Base-by-base conservation (phyloP, 2,329 filamentous ascomycete species). In the Scedosporium aurantiacum region DNA sequence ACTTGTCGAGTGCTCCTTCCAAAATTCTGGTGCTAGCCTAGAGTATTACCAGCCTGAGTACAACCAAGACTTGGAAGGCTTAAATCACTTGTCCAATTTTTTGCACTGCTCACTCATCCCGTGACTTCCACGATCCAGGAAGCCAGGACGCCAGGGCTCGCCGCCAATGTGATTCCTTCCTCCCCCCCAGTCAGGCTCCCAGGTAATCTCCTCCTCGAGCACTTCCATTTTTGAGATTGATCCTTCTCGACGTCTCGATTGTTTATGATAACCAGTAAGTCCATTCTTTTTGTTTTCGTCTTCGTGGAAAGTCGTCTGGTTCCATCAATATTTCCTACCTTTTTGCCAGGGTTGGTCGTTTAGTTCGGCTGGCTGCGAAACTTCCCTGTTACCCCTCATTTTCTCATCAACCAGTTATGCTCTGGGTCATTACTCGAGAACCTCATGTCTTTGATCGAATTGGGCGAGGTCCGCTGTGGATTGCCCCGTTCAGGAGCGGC, bases 371-470 rank as follows among this genome's bases (percentile, higher is more conserved):
- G 50, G 18, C 18, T 12, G 32, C 32, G 32, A 37, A 37, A 37
- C 50, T 27, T 27, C 50, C 18, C 50, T 54, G 50, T 54, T 54
- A 54, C 50, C 50, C 50, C 50, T 54, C 50, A 54, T 54, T 54
- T 54, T 54, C 50, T 54, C 50, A 54, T 54, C 50, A 54, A 23
- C 50, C 50, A 28, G 50, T 27, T 54, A 4, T 27, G 50, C 23
- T 21, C 18, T 28, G 50, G 50, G 23, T 23, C 23, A 23, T 23
- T 23, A 2, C 18, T 23, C 50, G 23, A 54, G 18, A 54, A 47
- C 43, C n/a, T n/a, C 43, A 6, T n/a, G n/a, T n/a, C n/a, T n/a
- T 47, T 7, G 43, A 47, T 47, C n/a, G 18, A 47, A 21, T 21
- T 47, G 43, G 18, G 16, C 43, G 43, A 47, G 43, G 43, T 21